Base-by-base conservation (phyloP, 495 filamentous ascomycete genomes). In the Parathielavia appendiculata region DNA sequence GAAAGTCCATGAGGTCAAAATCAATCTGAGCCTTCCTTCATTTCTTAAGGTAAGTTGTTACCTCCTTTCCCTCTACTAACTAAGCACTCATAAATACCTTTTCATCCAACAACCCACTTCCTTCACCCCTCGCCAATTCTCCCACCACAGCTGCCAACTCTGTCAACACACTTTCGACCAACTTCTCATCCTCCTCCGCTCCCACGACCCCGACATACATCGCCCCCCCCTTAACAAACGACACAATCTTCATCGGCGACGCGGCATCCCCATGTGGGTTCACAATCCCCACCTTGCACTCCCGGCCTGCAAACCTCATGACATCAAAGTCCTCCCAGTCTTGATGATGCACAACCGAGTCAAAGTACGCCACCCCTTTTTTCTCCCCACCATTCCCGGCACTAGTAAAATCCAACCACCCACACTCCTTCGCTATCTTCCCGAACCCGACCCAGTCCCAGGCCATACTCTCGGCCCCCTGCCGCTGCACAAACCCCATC, bases 321-420 rank as follows among this genome's bases (percentile, higher is more conserved):
- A 64, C 49, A 51, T 76, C 75, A 22, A 77, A 71, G 14, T 77
- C 71, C 47, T 68, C 69, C 45, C 76, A 75, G 35, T 76, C 75
- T 57, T 77, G 74, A 45, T 79, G 75, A 39, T 58, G 56, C n/a
- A 79, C 75, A 0, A 77, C 70, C 1, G 68, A 66, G 46, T 76
- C 74, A 39, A 79, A 77, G 67, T 71, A 77, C 20, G 23, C 3
- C 20, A 13, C 66, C 59, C 32, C 53, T 60, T 0, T 49, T 55
- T 0, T 16, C 60, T 22, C 14, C 7, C 13, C 12, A 22, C 16
- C 22, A 4, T 32, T 23, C 45, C 7, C 5, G 4, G 3, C n/a
- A 12, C 40, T 43, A 4, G 4, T 43, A 0, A 57, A 26, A 36
- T 57, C 61, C 39, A 19, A 5, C 44, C 63, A 70, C 0, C 66